Conservation (phyloP, 2,329 filamentous ascomycete genomes). For the Aureobasidium sp. region DNA sequence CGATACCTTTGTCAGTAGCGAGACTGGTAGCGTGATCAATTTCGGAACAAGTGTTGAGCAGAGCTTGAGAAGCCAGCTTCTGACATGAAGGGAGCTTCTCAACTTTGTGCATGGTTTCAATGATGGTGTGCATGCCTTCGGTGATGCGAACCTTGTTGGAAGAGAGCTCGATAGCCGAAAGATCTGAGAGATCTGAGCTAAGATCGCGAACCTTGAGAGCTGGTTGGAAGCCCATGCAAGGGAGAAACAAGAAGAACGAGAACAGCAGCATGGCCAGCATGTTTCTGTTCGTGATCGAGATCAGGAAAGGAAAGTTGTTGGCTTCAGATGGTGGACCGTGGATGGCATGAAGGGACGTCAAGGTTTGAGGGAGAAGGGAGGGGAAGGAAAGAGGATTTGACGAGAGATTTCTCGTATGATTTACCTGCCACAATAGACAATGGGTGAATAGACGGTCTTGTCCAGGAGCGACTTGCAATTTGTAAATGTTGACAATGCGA, state of each 20-base stretch:
- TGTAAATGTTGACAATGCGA: background rate
- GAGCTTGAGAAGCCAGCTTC: constrained; percentile 41
- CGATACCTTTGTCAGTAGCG: constrained; percentile 20
- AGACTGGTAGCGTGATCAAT: constrained; percentile 31
- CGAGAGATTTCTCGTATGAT: background rate
- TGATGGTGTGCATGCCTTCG: constrained; percentile 21
- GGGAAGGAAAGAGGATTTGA: background rate
- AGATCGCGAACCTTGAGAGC: constrained; percentile 8
- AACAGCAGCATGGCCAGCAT: constrained; percentile 2
- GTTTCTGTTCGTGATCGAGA: constrained; percentile 1
- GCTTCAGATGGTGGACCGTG: background rate
- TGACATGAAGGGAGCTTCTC: constrained; percentile 43
- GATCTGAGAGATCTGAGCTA: background rate
- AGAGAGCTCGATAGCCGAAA: background rate
- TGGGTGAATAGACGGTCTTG: background rate
- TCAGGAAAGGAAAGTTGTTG: background rate
- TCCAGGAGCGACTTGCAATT: background rate
- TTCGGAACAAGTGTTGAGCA: constrained; percentile 46
- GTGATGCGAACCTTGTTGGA: constrained; percentile 13
- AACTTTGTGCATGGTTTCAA: constrained; percentile 37
- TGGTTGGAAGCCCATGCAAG: constrained; percentile 13
- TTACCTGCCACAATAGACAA: constrained; percentile 1
- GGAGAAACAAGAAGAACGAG: background rate
- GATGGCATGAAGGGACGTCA: background rate
- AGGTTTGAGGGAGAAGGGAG: background rate